These are phyloP conservation scores for Rosa hybrid DNA, from an alignment of 331 rosid species.

Conservation along the genomic window DNA sequence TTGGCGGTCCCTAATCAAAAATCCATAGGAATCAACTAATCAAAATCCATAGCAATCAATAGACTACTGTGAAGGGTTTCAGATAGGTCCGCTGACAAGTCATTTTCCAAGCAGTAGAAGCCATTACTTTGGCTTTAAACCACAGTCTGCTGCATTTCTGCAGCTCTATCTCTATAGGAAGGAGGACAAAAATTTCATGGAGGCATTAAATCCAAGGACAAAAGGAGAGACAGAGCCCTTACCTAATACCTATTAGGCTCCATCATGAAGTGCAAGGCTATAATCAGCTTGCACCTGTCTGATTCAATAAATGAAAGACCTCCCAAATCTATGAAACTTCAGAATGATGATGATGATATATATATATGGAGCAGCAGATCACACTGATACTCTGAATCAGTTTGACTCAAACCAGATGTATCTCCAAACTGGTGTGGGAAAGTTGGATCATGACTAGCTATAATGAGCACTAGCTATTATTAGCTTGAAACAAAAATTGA, in stretches of 20 bases:
- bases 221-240: neutral
- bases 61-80: neutral
- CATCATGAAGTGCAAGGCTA: neutral
- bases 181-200: slow-evolving; percentile 1
- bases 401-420: neutral
- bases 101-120: neutral
- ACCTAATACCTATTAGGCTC: neutral
- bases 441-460: slow-evolving; percentile 5
- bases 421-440: neutral
- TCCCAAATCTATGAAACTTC: slow-evolving; percentile 1
- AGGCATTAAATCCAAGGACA: slow-evolving; percentile 7
- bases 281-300: neutral
- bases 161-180: neutral
- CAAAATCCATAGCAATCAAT: neutral
- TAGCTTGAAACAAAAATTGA: neutral
- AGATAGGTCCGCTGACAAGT: slow-evolving; percentile 16
- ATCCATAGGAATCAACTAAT: neutral
- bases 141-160: slow-evolving; percentile 2
- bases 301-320: slow-evolving; percentile 19
- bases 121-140: neutral
- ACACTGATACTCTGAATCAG: neutral
- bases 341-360: neutral
- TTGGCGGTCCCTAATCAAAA: neutral
- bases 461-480: neutral
- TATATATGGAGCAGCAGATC: neutral